Conservation (phyloP, 768 basidiomycete genomes). For the Hysterangium stoloniferum region DNA sequence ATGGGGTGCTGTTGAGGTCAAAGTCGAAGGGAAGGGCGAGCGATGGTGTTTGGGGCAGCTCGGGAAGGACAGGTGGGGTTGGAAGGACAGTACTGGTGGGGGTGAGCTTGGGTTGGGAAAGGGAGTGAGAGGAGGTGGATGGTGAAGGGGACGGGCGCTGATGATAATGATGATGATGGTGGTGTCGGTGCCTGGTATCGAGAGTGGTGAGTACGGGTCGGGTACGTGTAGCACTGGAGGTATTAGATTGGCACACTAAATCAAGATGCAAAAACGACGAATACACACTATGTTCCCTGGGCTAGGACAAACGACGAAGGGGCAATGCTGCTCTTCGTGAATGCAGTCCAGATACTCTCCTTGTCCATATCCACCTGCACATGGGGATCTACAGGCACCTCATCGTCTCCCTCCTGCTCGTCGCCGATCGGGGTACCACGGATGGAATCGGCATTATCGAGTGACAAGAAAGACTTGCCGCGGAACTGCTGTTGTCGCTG, state of each 20-base stretch:
- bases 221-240: conserved; percentile 21
- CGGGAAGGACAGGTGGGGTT: conserved; percentile 5
- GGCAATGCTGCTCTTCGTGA: conserved; percentile 16
- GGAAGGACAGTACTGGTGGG: conserved; percentile 42
- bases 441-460: conserved; percentile 53
- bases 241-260: conserved; percentile 6
- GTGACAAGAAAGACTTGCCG: conserved; percentile 63
- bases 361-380: conserved; percentile 29
- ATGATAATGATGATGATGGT: conserved; percentile 12
- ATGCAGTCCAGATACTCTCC: no score
- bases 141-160: conserved; percentile 24
- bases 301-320: conserved; percentile 13
- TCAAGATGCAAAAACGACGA: conserved; percentile 14
- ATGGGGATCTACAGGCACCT: no score
- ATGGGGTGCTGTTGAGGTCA: conserved; percentile 17
- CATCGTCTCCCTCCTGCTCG: background rate
- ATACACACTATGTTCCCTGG: conserved; percentile 12
- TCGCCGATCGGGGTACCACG: conserved; percentile 17
- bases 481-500: no score
- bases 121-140: conserved; percentile 44
- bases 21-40: conserved; percentile 14
- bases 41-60: conserved; percentile 7
- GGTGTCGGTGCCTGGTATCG: no score
- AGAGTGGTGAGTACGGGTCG: background rate
- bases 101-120: conserved; percentile 54